Evolutionary conservation across 352 stramenopile genomes (phyloP), one percentile per base, ranked within the genome.

Genomic region (Lagenidium giganteum): DNA sequence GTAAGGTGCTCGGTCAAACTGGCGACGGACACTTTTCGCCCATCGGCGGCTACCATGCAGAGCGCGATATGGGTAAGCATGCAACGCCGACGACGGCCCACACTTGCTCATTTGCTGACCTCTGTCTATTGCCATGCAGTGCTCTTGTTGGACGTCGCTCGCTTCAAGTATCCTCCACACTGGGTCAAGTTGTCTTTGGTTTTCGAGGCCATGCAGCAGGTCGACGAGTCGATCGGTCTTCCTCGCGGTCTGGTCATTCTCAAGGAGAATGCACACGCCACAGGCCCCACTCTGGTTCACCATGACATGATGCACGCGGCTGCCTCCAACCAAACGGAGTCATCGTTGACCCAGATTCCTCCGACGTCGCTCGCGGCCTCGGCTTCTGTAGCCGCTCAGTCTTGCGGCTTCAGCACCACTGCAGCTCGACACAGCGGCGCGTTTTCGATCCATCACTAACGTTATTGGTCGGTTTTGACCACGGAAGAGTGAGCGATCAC

Each of bases 21-120:
- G 96, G 96, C 14, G 81, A 83, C 44, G 96, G 96, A 14, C 96
- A 99, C 62, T 99, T 99, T 59, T 97, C 85, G 26, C 96, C 96
- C 9, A 89, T 99, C 44, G 96, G 84, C 33, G 95, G 91, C 3
- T 99, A 98, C 64, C 74, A 98, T 57, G 64, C 63, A 30, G 72
- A 64, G 54, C 74, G 72, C 12, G 93, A 98, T 41, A 86, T 91
- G 70, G 56, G 53, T 62, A 51, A n/a, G n/a, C n/a, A n/a, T n/a
- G n/a, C n/a, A n/a, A n/a, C n/a, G n/a, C n/a, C n/a, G n/a, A n/a
- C n/a, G n/a, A n/a, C n/a, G n/a, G n/a, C n/a, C n/a, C n/a, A n/a
- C n/a, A n/a, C 32, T 45, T 57, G 28, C 17, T 21, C 22, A 17
- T 44, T 16, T 47, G 14, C 9, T 3, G 18, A 46, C 30, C 17